Percentiles rank a stretch among this genome's conserved stretches.
Conservation (phyloP, 2,329 filamentous ascomycete species). For the Fusarium sp. region DNA sequence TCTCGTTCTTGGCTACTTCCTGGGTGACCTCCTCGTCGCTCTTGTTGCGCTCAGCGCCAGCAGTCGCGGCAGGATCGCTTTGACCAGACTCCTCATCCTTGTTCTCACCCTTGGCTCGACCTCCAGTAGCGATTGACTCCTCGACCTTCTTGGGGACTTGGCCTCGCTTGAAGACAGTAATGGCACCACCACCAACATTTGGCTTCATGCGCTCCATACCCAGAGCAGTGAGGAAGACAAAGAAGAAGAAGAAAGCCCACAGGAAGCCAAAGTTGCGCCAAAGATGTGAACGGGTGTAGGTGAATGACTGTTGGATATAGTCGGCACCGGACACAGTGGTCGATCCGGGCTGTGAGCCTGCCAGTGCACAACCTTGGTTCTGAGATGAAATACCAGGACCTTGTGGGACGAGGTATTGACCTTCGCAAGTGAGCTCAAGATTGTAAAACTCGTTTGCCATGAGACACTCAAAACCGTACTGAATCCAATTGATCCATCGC, state of each 20-base stretch:
- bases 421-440: conserved; percentile 67
- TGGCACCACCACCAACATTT: conserved; percentile 67
- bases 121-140: conserved; percentile 65
- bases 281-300: conserved; percentile 67
- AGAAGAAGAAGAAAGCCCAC: conserved; percentile 79
- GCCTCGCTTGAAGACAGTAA: conserved; percentile 71
- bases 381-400: conserved; percentile 45
- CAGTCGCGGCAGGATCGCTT: conserved; percentile 42
- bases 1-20: conserved; percentile 70
- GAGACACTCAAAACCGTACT: conserved; percentile 76
- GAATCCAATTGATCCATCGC: conserved; percentile 73
- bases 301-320: conserved; percentile 65
- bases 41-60: conserved; percentile 41
- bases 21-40: conserved; percentile 43
- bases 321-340: conserved; percentile 62
- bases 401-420: conserved; percentile 67
- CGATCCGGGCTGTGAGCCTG: conserved; percentile 58
- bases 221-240: conserved; percentile 76
- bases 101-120: conserved; percentile 49
- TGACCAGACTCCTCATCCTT: conserved; percentile 63
- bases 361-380: conserved; percentile 66
- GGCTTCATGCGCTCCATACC: conserved; percentile 75
- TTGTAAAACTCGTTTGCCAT: conserved; percentile 72
- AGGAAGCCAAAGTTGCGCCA: conserved; percentile 85
- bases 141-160: conserved; percentile 69